Evolutionary conservation across 225 moss, liverwort and hornwort genomes (phyloP).

Genomic region (Physcomitrium patens): DNA sequence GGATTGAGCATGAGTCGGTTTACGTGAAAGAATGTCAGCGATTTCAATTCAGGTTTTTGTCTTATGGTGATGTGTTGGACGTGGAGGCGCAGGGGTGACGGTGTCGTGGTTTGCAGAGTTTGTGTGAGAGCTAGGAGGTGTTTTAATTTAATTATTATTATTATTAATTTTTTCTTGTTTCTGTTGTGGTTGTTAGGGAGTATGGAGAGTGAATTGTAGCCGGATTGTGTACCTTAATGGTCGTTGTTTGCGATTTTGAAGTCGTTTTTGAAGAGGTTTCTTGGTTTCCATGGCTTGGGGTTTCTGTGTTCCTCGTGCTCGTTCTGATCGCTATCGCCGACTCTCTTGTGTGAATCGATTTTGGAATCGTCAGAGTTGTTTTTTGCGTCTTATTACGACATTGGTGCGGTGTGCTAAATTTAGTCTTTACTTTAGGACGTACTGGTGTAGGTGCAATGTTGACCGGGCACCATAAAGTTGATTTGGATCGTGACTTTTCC

Average conservation of each 20-base stretch:
- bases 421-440: constrained; percentile 5
- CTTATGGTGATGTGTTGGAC: too few relatives aligned
- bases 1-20: too few relatives aligned
- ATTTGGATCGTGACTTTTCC: constrained; percentile 3
- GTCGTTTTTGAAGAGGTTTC: constrained; percentile 15
- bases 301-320: constrained; percentile 1
- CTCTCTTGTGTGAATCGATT: neutral
- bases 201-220: too few relatives aligned
- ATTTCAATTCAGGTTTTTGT: too few relatives aligned
- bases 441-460: constrained; percentile 8
- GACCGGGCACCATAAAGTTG: neutral
- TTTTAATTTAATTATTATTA: too few relatives aligned
- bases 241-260: neutral
- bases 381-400: neutral
- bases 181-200: too few relatives aligned
- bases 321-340: neutral
- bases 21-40: too few relatives aligned
- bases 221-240: neutral
- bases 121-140: too few relatives aligned
- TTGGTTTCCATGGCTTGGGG: constrained; percentile 16
- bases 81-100: too few relatives aligned
- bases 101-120: too few relatives aligned
- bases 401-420: constrained; percentile 15
- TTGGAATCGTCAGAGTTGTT: neutral
- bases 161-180: too few relatives aligned